Evolutionary conservation across 2,329 filamentous ascomycete species (phyloP), one percentile per base, ranked within the genome.

Genomic region (Neurospora crassa): DNA sequence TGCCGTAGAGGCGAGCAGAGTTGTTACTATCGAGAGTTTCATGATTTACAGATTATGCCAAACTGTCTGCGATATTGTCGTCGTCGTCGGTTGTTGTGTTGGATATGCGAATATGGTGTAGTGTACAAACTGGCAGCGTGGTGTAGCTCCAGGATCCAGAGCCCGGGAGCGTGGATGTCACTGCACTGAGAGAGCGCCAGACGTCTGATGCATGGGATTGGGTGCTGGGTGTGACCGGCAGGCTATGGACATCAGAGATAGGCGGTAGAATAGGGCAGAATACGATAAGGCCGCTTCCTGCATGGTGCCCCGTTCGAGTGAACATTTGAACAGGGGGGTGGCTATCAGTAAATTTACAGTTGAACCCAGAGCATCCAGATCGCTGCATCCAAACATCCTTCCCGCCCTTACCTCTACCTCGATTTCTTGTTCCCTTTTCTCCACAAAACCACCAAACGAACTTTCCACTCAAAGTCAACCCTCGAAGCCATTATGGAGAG

Each of bases 1-100:
- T 67, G 86, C 89, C 72, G 87, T 85, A 75, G 87, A 84, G 77
- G 85, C 85, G 78, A 88, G 81, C 69, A 87, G 78, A 75, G 84
- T 80, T 72, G 84, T 81, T 78, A 86, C 78, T 78, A 82, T 79
- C 70, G 85, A 85, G 77, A 85, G 78, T 84, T 85, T 87, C 88
- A 90, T 90, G 74, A 76, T 82, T 75, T 71, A 40, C 68, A 68
- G 72, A 16, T 34, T 37, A 70, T 71, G 71, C 67, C 47, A 68
- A 70, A 45, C 67, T 68, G 53, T 53, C 41, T 63, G 24, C 53
- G 53, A 63, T 40, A 53, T 72, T 68, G 67, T 67, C 59, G 71
- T 72, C 53, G 70, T 71, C 70, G 47, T 63, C 47, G 63, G 53
- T 53, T 63, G 67, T 69, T 71, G 74, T 68, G 70, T 67, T 75